phyloP scores from a whole-genome alignment of 139 green algal species.

The Pleodorina starrii region DNA sequence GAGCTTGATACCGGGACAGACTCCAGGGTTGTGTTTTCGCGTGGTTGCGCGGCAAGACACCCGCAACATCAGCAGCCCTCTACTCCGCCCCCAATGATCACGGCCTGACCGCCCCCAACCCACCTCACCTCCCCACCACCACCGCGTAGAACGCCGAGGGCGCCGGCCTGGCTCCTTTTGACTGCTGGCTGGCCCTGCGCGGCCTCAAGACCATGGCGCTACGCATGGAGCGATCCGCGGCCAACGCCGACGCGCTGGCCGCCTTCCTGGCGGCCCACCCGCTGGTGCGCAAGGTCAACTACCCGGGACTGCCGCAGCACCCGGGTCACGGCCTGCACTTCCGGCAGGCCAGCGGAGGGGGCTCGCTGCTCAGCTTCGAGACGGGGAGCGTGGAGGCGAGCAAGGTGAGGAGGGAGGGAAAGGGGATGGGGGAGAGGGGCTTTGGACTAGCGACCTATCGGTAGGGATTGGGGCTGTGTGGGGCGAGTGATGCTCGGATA shows the following conservation, averaged over 20 bases:
- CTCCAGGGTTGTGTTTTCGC: too few relatives aligned
- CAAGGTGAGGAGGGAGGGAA: slow-evolving; percentile 62
- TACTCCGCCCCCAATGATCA: too few relatives aligned
- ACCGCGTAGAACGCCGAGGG: slow-evolving; percentile 97
- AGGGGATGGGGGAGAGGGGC: too few relatives aligned
- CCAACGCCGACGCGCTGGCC: slow-evolving; percentile 83
- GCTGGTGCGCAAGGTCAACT: slow-evolving; percentile 91
- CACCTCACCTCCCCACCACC: too few relatives aligned
- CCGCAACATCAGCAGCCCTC: too few relatives aligned
- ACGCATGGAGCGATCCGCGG: slow-evolving; percentile 85
- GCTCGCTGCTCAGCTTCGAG: slow-evolving; percentile 89
- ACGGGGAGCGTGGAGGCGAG: slow-evolving; percentile 78
- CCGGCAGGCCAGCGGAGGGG: slow-evolving; percentile 76
- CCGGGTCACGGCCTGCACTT: slow-evolving; percentile 74
- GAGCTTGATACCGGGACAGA: too few relatives aligned
- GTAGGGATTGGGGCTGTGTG: too few relatives aligned
- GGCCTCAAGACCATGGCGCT: slow-evolving; percentile 98
- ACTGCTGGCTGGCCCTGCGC: slow-evolving; percentile 96
- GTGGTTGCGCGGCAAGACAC: too few relatives aligned
- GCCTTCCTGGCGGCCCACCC: slow-evolving; percentile 89
- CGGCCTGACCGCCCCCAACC: too few relatives aligned
- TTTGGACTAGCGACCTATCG: too few relatives aligned
- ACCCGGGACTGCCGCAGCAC: slow-evolving; percentile 80
- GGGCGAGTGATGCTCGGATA: too few relatives aligned
- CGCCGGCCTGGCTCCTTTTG: slow-evolving; percentile 89